Evolutionary conservation across 2,329 filamentous ascomycete genomes (phyloP).

Genomic region (Botrytis fragariae): DNA sequence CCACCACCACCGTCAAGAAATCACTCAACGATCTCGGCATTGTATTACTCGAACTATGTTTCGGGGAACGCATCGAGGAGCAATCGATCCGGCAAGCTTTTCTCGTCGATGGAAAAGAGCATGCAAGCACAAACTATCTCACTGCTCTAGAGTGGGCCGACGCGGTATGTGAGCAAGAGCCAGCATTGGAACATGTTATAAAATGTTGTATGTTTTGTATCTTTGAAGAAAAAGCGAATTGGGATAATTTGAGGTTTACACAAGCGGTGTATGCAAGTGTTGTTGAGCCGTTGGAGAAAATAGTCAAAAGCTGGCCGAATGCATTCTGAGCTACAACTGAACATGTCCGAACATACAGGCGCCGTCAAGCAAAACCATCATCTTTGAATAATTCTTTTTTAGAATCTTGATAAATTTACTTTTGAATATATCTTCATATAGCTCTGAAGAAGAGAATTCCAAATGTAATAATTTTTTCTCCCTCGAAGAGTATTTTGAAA

Average conservation of each 20-base stretch:
- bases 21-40: constrained; percentile 29
- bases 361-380: no score
- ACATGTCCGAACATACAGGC: no score
- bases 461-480: no score
- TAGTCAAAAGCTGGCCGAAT: constrained; percentile 6
- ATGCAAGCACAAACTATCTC: constrained; percentile 26
- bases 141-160: constrained; percentile 30
- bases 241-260: constrained; percentile 27
- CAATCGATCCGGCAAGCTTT: constrained; percentile 24
- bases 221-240: constrained; percentile 31
- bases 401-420: no score
- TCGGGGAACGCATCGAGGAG: constrained; percentile 30
- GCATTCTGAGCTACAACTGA: not conserved
- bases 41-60: constrained; percentile 34
- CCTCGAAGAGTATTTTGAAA: no score
- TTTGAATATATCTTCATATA: no score
- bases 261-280: constrained; percentile 31
- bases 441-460: no score
- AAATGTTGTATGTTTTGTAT: constrained; percentile 28
- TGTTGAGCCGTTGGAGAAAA: constrained; percentile 28
- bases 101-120: constrained; percentile 25
- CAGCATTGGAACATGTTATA: constrained; percentile 26
- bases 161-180: constrained; percentile 28
- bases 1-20: constrained; percentile 20
- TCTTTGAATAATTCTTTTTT: no score